Percentiles rank a stretch among this genome's conserved stretches.
Evolutionary conservation across 1,139 yeast genomes (phyloP).

Genomic region (Sugiyamaella novakii): DNA sequence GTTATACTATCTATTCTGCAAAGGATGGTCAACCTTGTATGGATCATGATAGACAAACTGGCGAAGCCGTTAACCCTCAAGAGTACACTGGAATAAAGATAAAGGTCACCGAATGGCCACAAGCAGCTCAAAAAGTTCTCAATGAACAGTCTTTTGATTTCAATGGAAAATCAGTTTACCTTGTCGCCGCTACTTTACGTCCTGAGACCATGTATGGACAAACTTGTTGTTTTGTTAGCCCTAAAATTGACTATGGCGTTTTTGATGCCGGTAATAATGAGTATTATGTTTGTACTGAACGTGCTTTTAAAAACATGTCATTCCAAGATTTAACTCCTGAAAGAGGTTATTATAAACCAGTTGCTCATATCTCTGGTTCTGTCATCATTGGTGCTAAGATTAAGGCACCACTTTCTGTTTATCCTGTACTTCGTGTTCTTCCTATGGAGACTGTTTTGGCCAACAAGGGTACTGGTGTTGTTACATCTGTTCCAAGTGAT

Average conservation of each 20-base stretch:
- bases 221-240: slow-evolving; percentile 96
- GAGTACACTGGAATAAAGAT: slow-evolving; percentile 95
- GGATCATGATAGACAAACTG: slow-evolving; percentile 97
- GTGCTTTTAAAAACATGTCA: slow-evolving; percentile 98
- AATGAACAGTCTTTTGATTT: slow-evolving; percentile 47
- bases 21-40: slow-evolving; percentile 99
- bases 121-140: slow-evolving; percentile 54
- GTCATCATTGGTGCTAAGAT: slow-evolving; percentile 83
- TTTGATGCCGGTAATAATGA: slow-evolving; percentile 81
- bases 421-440: slow-evolving; percentile 73
- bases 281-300: slow-evolving; percentile 84
- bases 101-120: slow-evolving; percentile 61
- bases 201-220: slow-evolving; percentile 99
- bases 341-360: slow-evolving; percentile 75
- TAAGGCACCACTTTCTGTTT: slow-evolving; percentile 77
- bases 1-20: slow-evolving; percentile 96
- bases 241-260: slow-evolving; percentile 88
- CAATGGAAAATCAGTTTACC: slow-evolving; percentile 62
- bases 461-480: slow-evolving; percentile 97
- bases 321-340: slow-evolving; percentile 90
- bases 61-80: slow-evolving; percentile 97
- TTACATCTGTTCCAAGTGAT: slow-evolving; percentile 97
- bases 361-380: slow-evolving; percentile 65
- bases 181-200: slow-evolving; percentile 96
- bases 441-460: slow-evolving; percentile 99